Base-by-base conservation (phyloP, 192 early-diverging fungal species). In the Entomortierella chlamydospora region DNA sequence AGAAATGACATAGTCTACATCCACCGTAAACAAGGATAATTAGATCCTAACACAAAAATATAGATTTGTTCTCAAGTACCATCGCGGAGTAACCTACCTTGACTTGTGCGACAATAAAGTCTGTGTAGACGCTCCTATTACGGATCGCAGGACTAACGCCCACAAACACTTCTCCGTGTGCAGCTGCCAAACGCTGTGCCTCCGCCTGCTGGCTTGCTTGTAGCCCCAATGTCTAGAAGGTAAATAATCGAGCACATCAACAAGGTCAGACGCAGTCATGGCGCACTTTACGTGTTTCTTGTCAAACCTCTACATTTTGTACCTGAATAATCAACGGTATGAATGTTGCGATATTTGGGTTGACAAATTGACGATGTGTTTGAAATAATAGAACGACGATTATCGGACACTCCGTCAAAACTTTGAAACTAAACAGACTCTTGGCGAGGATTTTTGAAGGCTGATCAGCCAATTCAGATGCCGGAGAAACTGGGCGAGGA, bases 331-430 rank as follows among this genome's bases (percentile, higher is more conserved):
- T 95, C 28, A 95, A 84, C 4, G 95, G 96, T 11, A 99, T 89
- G 74, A 99, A 96, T 56, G 86, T 86, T 39, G 88, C 87, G 41
- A 99, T 92, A 68, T 97, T 95, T 26, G 85, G 86, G 34, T 87
- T 89, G 28, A 95, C 94, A 64, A 92, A 92, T 39, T 90, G 87
- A 18, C 93, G 89, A 84, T 96, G 92, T 1, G 97, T 88, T 84
- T 98, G 95, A 67, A 99, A 96, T 25, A 99, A 83, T 23, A 98
- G 84, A 1, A 98, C 98, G 26, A 99, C 95, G 56, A 99, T 99
- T 26, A 99, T 97, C 6, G 98, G 98, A 68, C 97, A 97, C 70
- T 99, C 98, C 5, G 95, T 97, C 69, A 99, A 74, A 22, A 99
- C 97, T 82, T 99, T 99, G 89, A 99, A 99, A 69, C 95, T 96